phyloP scores from a whole-genome alignment of 768 basidiomycete species.

The Pulveroboletus sp. region DNA sequence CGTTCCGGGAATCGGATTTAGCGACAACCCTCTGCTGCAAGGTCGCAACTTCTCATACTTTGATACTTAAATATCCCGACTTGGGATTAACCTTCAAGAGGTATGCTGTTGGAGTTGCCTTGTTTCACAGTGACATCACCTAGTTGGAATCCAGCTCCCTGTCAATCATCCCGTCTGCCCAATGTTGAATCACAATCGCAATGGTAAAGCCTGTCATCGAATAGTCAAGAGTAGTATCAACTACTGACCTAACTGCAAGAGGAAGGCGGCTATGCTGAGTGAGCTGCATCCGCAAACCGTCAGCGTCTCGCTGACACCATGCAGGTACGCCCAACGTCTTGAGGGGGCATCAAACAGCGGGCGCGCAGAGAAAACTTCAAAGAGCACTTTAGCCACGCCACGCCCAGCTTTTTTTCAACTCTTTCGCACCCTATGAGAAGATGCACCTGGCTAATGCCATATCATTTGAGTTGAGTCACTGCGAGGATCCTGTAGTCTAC shows the following conservation, averaged over 20 bases:
- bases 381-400: conserved; percentile 72
- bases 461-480: conserved; percentile 81
- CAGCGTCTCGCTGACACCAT: conserved; percentile 7
- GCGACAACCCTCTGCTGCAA: conserved; percentile 76
- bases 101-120: conserved; percentile 26
- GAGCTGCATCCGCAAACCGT: conserved; percentile 11
- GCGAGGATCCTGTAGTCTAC: conserved; percentile 71
- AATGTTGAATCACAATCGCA: conserved; percentile 63
- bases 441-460: conserved; percentile 65
- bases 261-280: conserved; percentile 60
- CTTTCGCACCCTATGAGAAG: conserved; percentile 63
- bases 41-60: conserved; percentile 84
- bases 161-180: conserved; percentile 81
- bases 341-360: conserved; percentile 57
- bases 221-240: conserved; percentile 60
- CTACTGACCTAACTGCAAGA: conserved; percentile 79
- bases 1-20: conserved; percentile 66
- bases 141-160: conserved; percentile 47
- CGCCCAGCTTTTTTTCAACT: conserved; percentile 80
- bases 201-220: conserved; percentile 51
- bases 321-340: conserved; percentile 46
- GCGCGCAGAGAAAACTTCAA: conserved; percentile 67
- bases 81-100: conserved; percentile 78
- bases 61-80: conserved; percentile 76
- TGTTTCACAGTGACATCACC: background rate